Evolutionary conservation across 768 basidiomycete genomes (phyloP), one percentile per base, ranked within the genome.

Genomic region (Suillus bovinus): DNA sequence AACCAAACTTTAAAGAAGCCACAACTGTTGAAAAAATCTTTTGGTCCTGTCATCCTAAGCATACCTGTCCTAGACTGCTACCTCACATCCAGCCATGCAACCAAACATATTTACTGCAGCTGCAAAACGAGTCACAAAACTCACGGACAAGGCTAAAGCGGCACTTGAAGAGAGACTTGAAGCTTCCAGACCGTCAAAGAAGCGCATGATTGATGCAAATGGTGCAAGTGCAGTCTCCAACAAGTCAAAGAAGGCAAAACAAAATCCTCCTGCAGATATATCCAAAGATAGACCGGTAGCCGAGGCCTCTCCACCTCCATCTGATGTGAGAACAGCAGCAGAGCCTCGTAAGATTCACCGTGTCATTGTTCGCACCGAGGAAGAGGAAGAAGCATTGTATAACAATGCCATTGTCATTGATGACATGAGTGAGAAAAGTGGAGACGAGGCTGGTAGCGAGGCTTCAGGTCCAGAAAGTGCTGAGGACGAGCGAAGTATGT

Each of bases 361-460:
- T n/a, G 22, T 9, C 9, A 33, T 38, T 33, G 31, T 20, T 34
- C 2, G 38, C 17, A 54, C 31, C 10, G 29, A 38, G 53, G 53
- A 31, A 33, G 31, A 54, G 38, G 31, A 38, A 54, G 20, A 14
- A 8, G 53, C 22, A 29, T 38, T 71, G 71, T 59, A 17, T 34
- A 56, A 20, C 53, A 70, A 20, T 41, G 22, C 16, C 39, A 39
- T 39, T 39, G 39, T 39, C 33, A 34, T 34, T 34, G 33, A 34
- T 10, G 33, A 34, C 2, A 2, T 1, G 33, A 34, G 33, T 2
- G 9, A 34, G 6, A 34, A 34, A 34, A 34, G 7, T 10, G 33
- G 33, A 34, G 2, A 2, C 9, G 33, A 34, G 33, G 33, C 33
- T 34, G 33, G 33, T 34, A 9, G 9, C 9, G 9, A 34, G 33